Percentiles rank a stretch among this genome's conserved stretches.
Conservation (phyloP, 1,139 yeast species). For the Debaryomyces fabryi region DNA sequence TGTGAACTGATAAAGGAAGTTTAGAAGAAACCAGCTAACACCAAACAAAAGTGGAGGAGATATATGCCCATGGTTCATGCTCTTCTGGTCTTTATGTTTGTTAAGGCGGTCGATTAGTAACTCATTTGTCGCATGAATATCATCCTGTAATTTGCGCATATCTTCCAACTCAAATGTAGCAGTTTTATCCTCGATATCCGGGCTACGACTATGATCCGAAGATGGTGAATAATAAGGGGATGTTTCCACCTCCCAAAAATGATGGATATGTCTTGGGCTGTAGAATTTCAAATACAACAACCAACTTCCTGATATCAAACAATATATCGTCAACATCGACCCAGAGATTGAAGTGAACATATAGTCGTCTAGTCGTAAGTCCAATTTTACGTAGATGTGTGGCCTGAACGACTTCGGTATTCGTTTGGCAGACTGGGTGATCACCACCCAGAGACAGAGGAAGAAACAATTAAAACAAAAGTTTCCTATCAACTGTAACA, state of each 20-base stretch:
- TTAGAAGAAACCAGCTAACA: conserved; percentile 16
- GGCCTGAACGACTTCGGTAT: conserved; percentile 11
- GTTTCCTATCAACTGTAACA: conserved; percentile 1
- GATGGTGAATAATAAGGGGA: conserved; percentile 1
- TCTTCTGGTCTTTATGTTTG: conserved; percentile 4
- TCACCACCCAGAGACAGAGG: conserved; percentile 9
- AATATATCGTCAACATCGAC: conserved; percentile 8
- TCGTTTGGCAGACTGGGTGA: conserved; percentile 6
- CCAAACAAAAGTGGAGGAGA: conserved; percentile 18
- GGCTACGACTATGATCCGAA: neutral
- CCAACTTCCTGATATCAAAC: conserved; percentile 17
- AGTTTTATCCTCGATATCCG: conserved; percentile 1
- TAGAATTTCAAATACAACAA: conserved; percentile 19
- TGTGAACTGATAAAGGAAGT: conserved; percentile 13
- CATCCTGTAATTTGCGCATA: neutral
- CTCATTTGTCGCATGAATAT: neutral
- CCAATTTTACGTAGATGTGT: conserved; percentile 51
- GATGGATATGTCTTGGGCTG: conserved; percentile 9
- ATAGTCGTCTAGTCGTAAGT: conserved; percentile 43
- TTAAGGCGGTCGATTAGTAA: neutral
- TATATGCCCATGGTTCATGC: conserved; percentile 13
- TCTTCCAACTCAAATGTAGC: neutral
- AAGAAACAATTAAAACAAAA: conserved; percentile 7
- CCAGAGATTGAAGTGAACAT: conserved; percentile 26
- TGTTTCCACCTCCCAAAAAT: neutral